Percentiles rank a stretch among this genome's conserved stretches.
phyloP scores from a whole-genome alignment of 331 rosid species.

The Pyrus hybrid region DNA sequence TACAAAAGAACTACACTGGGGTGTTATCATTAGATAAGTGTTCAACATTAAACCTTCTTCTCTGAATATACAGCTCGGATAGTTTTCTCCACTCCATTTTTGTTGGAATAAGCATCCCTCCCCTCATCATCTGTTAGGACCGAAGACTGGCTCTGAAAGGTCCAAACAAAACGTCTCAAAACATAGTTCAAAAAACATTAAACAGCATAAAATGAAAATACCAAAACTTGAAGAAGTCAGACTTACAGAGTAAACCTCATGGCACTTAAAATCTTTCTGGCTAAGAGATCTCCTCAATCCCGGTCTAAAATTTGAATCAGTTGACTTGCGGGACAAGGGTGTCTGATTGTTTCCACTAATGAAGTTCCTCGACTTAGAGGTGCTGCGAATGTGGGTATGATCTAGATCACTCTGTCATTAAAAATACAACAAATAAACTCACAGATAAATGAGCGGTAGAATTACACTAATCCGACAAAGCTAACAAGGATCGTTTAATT shows the following conservation, averaged over 20 bases:
- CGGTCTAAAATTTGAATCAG: conserved; percentile 48
- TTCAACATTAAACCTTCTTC: conserved; percentile 33
- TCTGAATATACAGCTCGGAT: conserved; percentile 40
- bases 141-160: conserved; percentile 81
- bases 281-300: conserved; percentile 62
- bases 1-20: conserved; percentile 9
- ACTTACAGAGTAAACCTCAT: conserved; percentile 79
- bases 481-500: not conserved
- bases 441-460: not conserved
- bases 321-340: conserved; percentile 28
- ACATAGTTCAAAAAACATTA: not conserved
- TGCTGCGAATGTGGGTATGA: conserved; percentile 37
- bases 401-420: conserved; percentile 72
- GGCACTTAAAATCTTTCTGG: conserved; percentile 63
- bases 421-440: conserved; percentile 2
- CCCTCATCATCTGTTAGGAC: conserved; percentile 81
- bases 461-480: not conserved
- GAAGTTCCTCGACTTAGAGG: conserved; percentile 29
- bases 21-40: conserved; percentile 4
- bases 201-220: not conserved
- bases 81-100: conserved; percentile 45
- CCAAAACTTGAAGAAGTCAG: not conserved
- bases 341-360: conserved; percentile 28
- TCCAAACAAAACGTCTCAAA: conserved; percentile 9
- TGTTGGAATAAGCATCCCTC: conserved; percentile 35